These are phyloP conservation scores for Aeminium ludgeri DNA, from an alignment of 495 filamentous ascomycete genomes.

Conservation along the genomic window DNA sequence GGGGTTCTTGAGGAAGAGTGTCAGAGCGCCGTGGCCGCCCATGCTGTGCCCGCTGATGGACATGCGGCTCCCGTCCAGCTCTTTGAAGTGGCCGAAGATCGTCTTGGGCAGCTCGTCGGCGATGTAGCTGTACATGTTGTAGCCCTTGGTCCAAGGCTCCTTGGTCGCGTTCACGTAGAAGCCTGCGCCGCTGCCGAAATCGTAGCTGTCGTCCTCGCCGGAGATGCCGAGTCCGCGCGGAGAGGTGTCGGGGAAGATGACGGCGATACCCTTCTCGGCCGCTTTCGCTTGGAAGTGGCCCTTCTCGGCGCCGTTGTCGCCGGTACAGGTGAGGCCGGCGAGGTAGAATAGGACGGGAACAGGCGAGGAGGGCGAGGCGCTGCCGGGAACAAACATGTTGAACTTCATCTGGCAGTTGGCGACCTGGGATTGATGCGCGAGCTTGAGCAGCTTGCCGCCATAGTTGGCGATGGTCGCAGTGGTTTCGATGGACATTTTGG, in stretches of 20 bases:
- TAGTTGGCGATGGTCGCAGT: slow-evolving; percentile 83
- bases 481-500: slow-evolving; percentile 59
- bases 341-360: slow-evolving; percentile 87
- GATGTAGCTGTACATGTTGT: slow-evolving; percentile 90
- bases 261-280: slow-evolving; percentile 57
- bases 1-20: slow-evolving; percentile 78
- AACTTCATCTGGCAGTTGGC: slow-evolving; percentile 51
- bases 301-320: slow-evolving; percentile 92
- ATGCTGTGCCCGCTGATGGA: slow-evolving; percentile 86
- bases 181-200: slow-evolving; percentile 79
- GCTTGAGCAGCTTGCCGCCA: slow-evolving; percentile 87
- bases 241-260: slow-evolving; percentile 89
- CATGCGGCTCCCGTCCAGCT: slow-evolving; percentile 48
- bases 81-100: slow-evolving; percentile 46
- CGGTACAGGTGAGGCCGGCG: slow-evolving; percentile 85
- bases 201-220: slow-evolving; percentile 69
- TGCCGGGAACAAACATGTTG: slow-evolving; percentile 50
- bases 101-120: slow-evolving; percentile 60
- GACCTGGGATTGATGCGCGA: slow-evolving; percentile 60
- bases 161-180: slow-evolving; percentile 89
- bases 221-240: slow-evolving; percentile 64
- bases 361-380: slow-evolving; percentile 35
- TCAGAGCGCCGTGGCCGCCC: slow-evolving; percentile 92
- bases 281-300: slow-evolving; percentile 84
- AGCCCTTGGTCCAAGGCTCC: slow-evolving; percentile 52